These are phyloP conservation scores for Macrophomina tecta DNA, from an alignment of 2,329 filamentous ascomycete genomes.

Conservation along the genomic window DNA sequence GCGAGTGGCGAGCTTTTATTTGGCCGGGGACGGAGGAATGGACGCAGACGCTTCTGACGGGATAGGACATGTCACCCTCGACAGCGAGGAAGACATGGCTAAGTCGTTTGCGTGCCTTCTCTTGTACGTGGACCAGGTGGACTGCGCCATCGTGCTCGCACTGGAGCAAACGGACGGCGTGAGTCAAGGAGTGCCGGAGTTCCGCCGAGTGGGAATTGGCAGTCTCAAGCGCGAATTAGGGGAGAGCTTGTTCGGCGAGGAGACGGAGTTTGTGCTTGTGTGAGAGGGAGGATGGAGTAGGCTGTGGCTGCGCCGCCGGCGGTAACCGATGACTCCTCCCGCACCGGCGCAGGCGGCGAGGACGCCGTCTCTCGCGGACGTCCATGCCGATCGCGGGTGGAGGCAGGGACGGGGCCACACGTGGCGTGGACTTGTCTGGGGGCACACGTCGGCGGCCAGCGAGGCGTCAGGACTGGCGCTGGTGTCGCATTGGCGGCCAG, in stretches of 20 bases:
- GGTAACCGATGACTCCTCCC: not conserved
- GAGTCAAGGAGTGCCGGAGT: not conserved
- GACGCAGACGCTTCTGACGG: too few species aligned
- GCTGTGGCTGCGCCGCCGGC: not conserved
- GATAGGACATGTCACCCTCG: too few species aligned
- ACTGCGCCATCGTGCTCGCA: not conserved
- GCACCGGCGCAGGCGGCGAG: too few species aligned
- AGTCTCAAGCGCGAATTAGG: not conserved
- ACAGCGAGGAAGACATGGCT: not conserved
- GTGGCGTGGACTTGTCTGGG: constrained; percentile 14
- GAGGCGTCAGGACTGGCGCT: not conserved
- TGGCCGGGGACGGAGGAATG: too few species aligned
- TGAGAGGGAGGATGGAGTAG: not conserved
- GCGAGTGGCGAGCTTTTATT: too few species aligned
- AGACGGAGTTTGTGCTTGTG: constrained; percentile 9
- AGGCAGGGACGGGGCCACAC: constrained; percentile 2
- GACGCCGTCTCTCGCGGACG: not conserved
- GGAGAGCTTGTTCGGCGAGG: not conserved
- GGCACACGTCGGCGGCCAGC: not conserved
- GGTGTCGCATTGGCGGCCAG: not conserved
- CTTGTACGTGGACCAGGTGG: not conserved
- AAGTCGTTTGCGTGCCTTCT: not conserved
- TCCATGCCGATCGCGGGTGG: not conserved
- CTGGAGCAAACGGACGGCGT: not conserved
- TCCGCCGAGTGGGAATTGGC: constrained; percentile 1